Percentiles rank a stretch among this genome's conserved stretches.
Conservation (phyloP, 805 yeast genomes). For the Wickerhamiella slavikovae region DNA sequence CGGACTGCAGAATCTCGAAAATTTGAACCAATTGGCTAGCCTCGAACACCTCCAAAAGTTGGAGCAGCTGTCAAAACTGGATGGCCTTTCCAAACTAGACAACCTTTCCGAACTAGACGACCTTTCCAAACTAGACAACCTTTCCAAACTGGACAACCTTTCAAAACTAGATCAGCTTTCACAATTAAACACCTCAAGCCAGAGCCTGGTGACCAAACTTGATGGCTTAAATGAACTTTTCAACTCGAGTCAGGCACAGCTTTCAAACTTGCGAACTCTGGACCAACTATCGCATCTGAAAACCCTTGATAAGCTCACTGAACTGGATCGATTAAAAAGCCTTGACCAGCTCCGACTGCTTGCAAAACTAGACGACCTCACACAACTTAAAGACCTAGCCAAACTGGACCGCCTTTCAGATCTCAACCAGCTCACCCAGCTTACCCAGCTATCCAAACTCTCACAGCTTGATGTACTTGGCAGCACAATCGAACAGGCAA, state of each 20-base stretch:
- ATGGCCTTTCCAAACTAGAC: neutral
- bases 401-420: slow-evolving; percentile 1
- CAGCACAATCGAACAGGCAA: neutral
- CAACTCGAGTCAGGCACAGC: neutral
- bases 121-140: slow-evolving; percentile 3
- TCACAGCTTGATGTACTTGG: neutral
- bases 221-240: neutral
- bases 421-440: slow-evolving; percentile 2
- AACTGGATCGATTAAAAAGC: too few species aligned
- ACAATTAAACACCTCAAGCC: neutral
- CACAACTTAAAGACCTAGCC: neutral
- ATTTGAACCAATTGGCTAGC: slow-evolving; percentile 1
- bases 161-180: neutral
- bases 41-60: neutral
- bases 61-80: neutral
- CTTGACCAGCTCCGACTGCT: slow-evolving; percentile 1
- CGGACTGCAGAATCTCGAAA: slow-evolving; percentile 3
- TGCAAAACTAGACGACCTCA: too few species aligned
- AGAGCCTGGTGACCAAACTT: neutral
- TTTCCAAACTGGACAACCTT: slow-evolving; percentile 1
- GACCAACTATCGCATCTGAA: slow-evolving; percentile 4
- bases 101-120: slow-evolving; percentile 1
- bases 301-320: slow-evolving; percentile 1
- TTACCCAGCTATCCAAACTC: slow-evolving; percentile 4
- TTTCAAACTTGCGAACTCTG: slow-evolving; percentile 1